Base-by-base conservation (phyloP, 1,284 basidiomycete species). In the Microbotryum saponariae region DNA sequence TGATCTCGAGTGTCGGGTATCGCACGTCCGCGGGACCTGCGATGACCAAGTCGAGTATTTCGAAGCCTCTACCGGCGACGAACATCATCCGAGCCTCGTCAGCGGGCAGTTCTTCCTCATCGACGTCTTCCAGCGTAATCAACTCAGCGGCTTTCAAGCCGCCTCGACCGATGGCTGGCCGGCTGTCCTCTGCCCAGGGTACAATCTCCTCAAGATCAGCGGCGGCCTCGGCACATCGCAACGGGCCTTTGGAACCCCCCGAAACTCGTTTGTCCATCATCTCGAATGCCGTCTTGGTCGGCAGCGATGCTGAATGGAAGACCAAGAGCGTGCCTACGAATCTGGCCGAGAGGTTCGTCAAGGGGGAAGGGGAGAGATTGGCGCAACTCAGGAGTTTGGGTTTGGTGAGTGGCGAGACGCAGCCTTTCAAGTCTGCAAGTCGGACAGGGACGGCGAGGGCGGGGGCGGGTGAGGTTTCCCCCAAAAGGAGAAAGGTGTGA, bases 201-300 rank as follows among this genome's bases (percentile, higher is more conserved):
- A 42, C 53, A 9, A 21, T 53, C 16, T 33, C 14, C 21, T 59
- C 59, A 7, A 59, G 59, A 1, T 25, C 46, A 2, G 59, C 55
- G 16, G 45, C 48, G 37, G 20, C 37, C 44, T 53, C 29, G 31
- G 29, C 54, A 16, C 27, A 44, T n/a, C 37, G 50, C 29, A 21
- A 33, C 16, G 50, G 51, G 14, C 42, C 42, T 7, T 27, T 44
- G 20, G n/a, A 46, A 27, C 21, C 52, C 16, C 57, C 57, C 49
- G 66, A 68, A 31, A 68, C 66, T 4, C 59, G 66, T 8, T 52
- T 52, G 2, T 58, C 55, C 3, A n/a, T 50, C 10, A 59, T 68
- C 51, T 12, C 29, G 21, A 59, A 68, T 31, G 66, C 60, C 2
- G 59, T 65, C 6, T 51, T 68, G 27, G 54, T 68, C 50, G 65